Conservation (phyloP, 768 basidiomycete species). For the Daedaleopsis sinensis region DNA sequence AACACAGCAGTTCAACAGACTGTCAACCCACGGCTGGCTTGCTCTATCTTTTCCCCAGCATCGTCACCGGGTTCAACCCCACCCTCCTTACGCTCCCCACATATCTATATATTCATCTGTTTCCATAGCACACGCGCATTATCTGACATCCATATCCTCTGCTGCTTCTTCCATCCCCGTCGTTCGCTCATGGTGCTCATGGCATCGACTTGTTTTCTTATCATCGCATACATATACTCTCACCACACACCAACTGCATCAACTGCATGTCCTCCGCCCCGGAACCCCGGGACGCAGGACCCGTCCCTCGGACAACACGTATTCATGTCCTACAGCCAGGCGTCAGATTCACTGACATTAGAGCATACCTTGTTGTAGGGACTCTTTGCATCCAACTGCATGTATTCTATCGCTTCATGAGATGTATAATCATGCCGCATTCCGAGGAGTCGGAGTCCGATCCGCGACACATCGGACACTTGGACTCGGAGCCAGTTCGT, state of each 20-base stretch:
- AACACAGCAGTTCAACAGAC: constrained; percentile 14
- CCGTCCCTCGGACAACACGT: background rate
- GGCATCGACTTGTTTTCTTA: constrained; percentile 5
- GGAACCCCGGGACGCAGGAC: background rate
- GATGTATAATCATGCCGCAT: background rate
- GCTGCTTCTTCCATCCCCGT: constrained; percentile 1
- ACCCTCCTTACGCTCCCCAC: constrained; percentile 33
- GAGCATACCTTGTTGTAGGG: constrained; percentile 7
- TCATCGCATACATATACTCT: constrained; percentile 20
- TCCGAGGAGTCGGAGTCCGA: too few relatives aligned
- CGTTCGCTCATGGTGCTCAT: background rate
- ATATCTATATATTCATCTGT: constrained; percentile 1
- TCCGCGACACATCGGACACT: too few relatives aligned
- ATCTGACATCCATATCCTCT: constrained; percentile 4
- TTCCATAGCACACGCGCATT: constrained; percentile 7
- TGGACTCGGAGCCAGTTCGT: too few relatives aligned
- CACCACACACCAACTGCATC: constrained; percentile 29
- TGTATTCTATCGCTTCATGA: constrained; percentile 17
- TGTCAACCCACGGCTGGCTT: constrained; percentile 30
- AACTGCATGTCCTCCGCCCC: constrained; percentile 32
- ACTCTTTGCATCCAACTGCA: constrained; percentile 31
- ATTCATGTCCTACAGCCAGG: constrained; percentile 8
- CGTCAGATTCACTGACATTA: background rate
- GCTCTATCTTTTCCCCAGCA: constrained; percentile 39
- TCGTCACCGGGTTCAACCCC: constrained; percentile 84